Base-by-base conservation (phyloP, 345 rosid genomes). In the Eucalyptus erythrocorys region DNA sequence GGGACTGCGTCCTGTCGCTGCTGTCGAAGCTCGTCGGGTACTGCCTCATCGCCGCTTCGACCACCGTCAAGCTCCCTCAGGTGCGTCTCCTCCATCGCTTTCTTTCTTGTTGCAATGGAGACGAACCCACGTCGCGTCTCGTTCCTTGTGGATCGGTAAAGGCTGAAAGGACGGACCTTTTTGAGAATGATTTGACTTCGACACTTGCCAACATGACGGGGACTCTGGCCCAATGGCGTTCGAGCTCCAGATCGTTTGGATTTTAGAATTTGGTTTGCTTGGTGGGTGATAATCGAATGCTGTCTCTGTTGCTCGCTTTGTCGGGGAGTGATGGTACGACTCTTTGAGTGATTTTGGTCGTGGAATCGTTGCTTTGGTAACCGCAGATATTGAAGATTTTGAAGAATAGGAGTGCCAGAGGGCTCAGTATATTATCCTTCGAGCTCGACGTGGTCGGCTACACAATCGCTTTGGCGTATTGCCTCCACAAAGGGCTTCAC, bases 51-150 rank as follows among this genome's bases (percentile, higher is more conserved):
- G 97, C 97, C 85, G 96, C 97, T 90, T 98, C 99, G 90, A 95
- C 98, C 93, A 95, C 98, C 88, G 99, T 98, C 92, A 98, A 98
- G 89, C 94, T 98, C 88, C 99, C 99, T 61, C 98, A 96, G 98
- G 97, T 94, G 57, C 48, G 12, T 40, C 84, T 26, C 24, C 45
- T 1, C 57, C 19, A 51, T 51, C 68, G 43, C 71, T 61, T 19
- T 40, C 34, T 49, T 51, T 19, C 37, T 76, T 22, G 27, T 76
- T 21, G 84, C 42, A 10, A 76, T 10, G 82, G 24, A 76, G 16
- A 40, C 40, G 19, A 10, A 40, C 47, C 82, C 82, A 76, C 82
- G 42, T 76, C 27, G 82, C 82, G 8, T 37, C 82, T 76, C 82
- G 82, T 76, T 11, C 47, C 47, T 76, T 27, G 84, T 21, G 84